phyloP scores from a whole-genome alignment of 2,329 filamentous ascomycete genomes.

The Triangularia setosa region DNA sequence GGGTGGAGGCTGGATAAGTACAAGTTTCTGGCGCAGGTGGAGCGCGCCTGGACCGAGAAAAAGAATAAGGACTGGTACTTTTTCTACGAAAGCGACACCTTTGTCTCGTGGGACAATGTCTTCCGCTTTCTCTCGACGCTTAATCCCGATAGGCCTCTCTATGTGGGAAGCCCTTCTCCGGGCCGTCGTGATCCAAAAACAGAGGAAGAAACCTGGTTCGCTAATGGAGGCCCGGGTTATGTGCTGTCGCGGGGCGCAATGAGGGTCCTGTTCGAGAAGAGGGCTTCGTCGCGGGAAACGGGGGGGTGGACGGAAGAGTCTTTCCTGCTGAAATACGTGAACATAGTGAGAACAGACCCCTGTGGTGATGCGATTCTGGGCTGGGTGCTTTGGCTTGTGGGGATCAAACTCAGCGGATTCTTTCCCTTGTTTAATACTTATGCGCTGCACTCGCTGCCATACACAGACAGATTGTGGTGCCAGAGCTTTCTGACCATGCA shows the following conservation, averaged over 20 bases:
- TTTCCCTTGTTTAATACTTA: slow-evolving; percentile 50
- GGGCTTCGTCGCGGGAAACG: slow-evolving; percentile 24
- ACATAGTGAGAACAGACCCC: slow-evolving; percentile 43
- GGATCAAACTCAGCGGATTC: slow-evolving; percentile 43
- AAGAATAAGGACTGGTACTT: slow-evolving; percentile 47
- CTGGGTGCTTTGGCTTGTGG: slow-evolving; percentile 42
- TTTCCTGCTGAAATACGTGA: slow-evolving; percentile 38
- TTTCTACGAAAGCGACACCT: slow-evolving; percentile 57
- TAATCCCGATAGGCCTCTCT: slow-evolving; percentile 41
- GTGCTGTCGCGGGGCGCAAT: slow-evolving; percentile 44
- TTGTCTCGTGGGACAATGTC: slow-evolving; percentile 43
- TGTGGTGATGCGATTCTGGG: slow-evolving; percentile 52
- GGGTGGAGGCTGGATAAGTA: slow-evolving; percentile 55
- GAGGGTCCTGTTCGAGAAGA: slow-evolving; percentile 37
- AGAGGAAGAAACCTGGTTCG: slow-evolving; percentile 39
- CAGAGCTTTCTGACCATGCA: slow-evolving; percentile 48
- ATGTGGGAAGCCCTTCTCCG: slow-evolving; percentile 47
- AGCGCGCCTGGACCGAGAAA: slow-evolving; percentile 41
- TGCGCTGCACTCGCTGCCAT: slow-evolving; percentile 46
- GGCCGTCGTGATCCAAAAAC: slow-evolving; percentile 32
- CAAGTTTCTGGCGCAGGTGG: slow-evolving; percentile 55
- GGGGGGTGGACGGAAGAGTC: slow-evolving; percentile 39
- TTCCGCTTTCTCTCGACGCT: slow-evolving; percentile 48
- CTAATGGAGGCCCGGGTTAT: slow-evolving; percentile 47
- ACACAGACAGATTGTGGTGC: slow-evolving; percentile 46